Evolutionary conservation across 257 asterid genomes (phyloP), one percentile per base, ranked within the genome.

Genomic region (Jacaranda mimosifolia): DNA sequence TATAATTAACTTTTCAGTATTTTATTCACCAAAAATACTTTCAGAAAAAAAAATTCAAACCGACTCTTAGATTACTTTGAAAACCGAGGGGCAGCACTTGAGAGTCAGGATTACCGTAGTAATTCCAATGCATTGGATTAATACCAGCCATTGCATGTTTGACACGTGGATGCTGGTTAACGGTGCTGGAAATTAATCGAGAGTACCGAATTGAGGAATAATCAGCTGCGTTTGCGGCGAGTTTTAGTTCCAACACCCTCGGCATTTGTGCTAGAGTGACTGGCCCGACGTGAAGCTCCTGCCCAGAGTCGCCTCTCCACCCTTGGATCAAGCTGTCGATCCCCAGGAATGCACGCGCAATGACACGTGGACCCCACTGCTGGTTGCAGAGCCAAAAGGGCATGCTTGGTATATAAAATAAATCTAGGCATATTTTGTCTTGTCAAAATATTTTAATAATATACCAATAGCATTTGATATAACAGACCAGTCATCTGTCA

Each of bases 241-340:
- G 76, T 83, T 85, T 80, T 79, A 82, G 87, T 86, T 77, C 90
- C 90, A 81, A 84, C 80, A 85, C 63, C 67, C 60, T 86, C 26
- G 89, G 69, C 40, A 56, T 36, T 13, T 21, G 89, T 55, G 86
- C 85, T 35, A 36, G 21, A 69, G 40, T 53, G 17, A 62, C 73
- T 7, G 51, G 80, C 58, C 77, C 48, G 75, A 62, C 57, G 63
- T 3, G 9, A 63, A 32, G 18, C 5, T 53, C 48, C 52, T 14
- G 3, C 1, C 3, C 76, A 45, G 69, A n/a, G 72, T 36, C 76
- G 9, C 0, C 26, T 82, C 64, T 52, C 7, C 58, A 79, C 86
- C 90, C 81, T 83, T 36, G 57, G 86, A 86, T 82, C 46, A 17
- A 32, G 63, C 13, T 68, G 70, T 36, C 26, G 66, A 80, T 84